Conservation (phyloP, 331 rosid genomes). For the Acacia concinna region DNA sequence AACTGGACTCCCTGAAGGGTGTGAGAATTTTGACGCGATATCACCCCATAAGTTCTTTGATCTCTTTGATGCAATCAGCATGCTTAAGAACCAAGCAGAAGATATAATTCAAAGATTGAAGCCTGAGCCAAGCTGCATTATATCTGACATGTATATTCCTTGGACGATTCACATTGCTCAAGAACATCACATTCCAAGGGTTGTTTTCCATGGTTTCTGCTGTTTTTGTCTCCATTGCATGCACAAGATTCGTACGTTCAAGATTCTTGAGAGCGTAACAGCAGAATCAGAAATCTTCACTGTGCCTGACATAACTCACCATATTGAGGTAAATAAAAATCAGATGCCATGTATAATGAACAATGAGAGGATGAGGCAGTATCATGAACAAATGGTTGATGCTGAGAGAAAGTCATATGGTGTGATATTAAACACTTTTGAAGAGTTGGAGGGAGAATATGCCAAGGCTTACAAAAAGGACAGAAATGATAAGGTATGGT, state of each 20-base stretch:
- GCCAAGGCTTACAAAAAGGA: slow-evolving; percentile 38
- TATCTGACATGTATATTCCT: slow-evolving; percentile 51
- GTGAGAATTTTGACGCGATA: background rate
- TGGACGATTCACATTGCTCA: slow-evolving; percentile 46
- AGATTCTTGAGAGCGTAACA: background rate
- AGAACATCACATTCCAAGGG: slow-evolving; percentile 41
- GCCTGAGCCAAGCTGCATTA: slow-evolving; percentile 47
- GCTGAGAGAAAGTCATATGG: background rate
- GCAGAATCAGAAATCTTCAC: background rate
- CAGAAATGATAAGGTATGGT: slow-evolving; percentile 51
- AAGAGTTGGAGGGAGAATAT: slow-evolving; percentile 28
- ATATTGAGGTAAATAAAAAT: too few species aligned
- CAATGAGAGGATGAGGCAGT: background rate
- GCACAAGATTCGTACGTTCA: background rate
- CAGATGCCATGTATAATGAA: background rate
- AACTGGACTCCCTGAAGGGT: slow-evolving; percentile 49
- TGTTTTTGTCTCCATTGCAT: slow-evolving; percentile 36
- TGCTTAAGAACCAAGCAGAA: background rate
- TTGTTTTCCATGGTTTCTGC: slow-evolving; percentile 40
- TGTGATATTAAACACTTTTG: background rate
- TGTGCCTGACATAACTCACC: background rate
- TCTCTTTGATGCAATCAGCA: background rate
- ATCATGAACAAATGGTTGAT: background rate
- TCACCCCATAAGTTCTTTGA: background rate
- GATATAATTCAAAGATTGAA: too few species aligned